These are phyloP conservation scores for Cutaneotrichosporon cavernicola DNA, from an alignment of 1,284 basidiomycete species.

Conservation along the genomic window DNA sequence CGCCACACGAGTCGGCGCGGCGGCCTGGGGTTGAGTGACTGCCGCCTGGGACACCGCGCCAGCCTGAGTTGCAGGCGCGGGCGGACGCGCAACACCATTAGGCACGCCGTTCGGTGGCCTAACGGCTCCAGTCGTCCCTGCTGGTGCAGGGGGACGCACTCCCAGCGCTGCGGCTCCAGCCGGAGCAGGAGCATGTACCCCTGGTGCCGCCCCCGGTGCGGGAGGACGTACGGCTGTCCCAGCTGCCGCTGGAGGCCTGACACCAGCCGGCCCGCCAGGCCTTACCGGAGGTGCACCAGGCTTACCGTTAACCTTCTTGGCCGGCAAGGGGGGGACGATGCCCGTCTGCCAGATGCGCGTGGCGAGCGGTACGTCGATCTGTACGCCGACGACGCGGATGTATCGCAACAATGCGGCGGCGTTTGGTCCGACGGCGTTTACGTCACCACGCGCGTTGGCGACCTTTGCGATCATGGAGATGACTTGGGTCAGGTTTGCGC, in stretches of 20 bases:
- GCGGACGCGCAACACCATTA: neutral
- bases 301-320: conserved; percentile 19
- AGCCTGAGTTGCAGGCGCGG: neutral
- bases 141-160: neutral
- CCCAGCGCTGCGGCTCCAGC: neutral
- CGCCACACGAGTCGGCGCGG: too few relatives aligned
- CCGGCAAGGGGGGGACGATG: conserved; percentile 36
- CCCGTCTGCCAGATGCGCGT: conserved; percentile 49
- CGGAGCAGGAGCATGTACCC: neutral
- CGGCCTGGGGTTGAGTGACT: neutral
- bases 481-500: conserved; percentile 46
- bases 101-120: neutral
- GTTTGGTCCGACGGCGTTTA: conserved; percentile 48
- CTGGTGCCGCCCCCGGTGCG: neutral
- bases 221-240: neutral
- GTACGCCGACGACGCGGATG: conserved; percentile 47
- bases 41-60: neutral
- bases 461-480: conserved; percentile 50
- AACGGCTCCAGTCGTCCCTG: neutral
- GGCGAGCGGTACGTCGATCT: conserved; percentile 46
- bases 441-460: conserved; percentile 47
- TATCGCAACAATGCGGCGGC: conserved; percentile 45
- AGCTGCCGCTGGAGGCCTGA: neutral
- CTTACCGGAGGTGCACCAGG: conserved; percentile 10
- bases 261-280: neutral